Evolutionary conservation across 169 alveolate genomes (phyloP).

Genomic region (Babesia ovis): DNA sequence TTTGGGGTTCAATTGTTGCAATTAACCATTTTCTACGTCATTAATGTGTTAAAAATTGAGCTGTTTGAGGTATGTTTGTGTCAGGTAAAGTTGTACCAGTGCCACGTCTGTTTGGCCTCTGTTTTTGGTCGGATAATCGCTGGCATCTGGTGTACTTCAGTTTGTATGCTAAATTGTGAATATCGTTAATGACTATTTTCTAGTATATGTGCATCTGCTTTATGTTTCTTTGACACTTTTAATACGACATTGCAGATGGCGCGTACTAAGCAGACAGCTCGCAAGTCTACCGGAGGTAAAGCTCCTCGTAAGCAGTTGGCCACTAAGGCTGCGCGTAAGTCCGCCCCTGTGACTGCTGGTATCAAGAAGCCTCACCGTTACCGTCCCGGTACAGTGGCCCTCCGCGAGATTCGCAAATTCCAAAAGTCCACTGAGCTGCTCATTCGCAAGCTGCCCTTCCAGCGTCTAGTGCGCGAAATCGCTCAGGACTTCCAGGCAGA

Average conservation of each 20-base stretch:
- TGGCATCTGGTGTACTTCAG: no score
- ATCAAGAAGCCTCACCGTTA: slow-evolving; percentile 97
- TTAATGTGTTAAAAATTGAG: no score
- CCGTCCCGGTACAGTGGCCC: slow-evolving; percentile 98
- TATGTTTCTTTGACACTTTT: no score
- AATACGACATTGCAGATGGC: slow-evolving; percentile 96
- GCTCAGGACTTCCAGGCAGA: slow-evolving; percentile 94
- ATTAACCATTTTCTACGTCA: no score
- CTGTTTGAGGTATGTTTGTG: no score
- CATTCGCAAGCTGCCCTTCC: slow-evolving; percentile 95
- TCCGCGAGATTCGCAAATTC: slow-evolving; percentile 97
- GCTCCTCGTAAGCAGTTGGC: slow-evolving; percentile 98
- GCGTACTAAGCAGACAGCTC: slow-evolving; percentile 97
- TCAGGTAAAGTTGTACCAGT: no score
- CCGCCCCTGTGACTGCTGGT: slow-evolving; percentile 97
- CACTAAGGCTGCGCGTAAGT: slow-evolving; percentile 97
- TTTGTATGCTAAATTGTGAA: no score
- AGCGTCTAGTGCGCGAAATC: slow-evolving; percentile 94
- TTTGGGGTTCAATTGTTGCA: neutral
- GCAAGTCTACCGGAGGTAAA: slow-evolving; percentile 97
- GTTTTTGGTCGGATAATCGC: no score
- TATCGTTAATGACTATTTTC: no score
- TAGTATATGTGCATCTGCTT: no score
- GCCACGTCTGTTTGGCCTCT: no score
- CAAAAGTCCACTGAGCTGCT: slow-evolving; percentile 92